Evolutionary conservation across 2,329 filamentous ascomycete genomes (phyloP).

Genomic region (Hypomyces rosellus): DNA sequence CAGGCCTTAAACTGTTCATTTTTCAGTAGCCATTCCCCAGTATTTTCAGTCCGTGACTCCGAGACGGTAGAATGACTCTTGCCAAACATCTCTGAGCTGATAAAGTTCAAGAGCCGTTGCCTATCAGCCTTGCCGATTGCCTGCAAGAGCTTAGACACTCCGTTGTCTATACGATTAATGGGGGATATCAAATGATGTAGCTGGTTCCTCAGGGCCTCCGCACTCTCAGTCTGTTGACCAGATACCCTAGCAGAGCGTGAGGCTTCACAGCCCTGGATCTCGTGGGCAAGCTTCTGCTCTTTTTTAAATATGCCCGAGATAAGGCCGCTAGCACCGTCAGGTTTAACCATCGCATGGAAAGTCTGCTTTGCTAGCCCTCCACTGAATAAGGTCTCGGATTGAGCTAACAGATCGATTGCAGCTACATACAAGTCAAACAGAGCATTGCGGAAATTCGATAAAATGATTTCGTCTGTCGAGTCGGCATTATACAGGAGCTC

Average conservation of each 20-base stretch:
- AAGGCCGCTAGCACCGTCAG: not conserved
- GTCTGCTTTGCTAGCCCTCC: not conserved
- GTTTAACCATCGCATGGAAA: not conserved
- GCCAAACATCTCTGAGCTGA: constrained; percentile 4
- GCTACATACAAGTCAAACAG: not conserved
- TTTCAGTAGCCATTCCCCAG: not conserved
- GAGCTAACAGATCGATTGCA: not conserved
- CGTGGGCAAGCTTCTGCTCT: not conserved
- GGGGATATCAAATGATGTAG: not conserved
- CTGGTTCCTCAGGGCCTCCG: not conserved
- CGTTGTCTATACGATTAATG: not conserved
- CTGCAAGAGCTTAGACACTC: not conserved
- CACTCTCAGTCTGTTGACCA: not conserved
- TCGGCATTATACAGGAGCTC: not conserved
- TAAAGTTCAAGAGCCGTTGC: not conserved
- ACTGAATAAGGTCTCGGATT: not conserved
- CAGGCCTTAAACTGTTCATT: not conserved
- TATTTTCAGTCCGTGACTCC: not conserved
- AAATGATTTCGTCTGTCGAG: not conserved
- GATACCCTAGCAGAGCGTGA: not conserved
- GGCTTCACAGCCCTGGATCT: not conserved
- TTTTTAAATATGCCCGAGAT: not conserved
- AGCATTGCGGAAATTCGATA: not conserved
- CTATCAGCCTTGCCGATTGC: not conserved
- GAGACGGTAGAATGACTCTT: not conserved